Percentiles rank a stretch among this genome's conserved stretches.
phyloP scores from a whole-genome alignment of 305 asterid species.

The Stenogyne calaminthoides region DNA sequence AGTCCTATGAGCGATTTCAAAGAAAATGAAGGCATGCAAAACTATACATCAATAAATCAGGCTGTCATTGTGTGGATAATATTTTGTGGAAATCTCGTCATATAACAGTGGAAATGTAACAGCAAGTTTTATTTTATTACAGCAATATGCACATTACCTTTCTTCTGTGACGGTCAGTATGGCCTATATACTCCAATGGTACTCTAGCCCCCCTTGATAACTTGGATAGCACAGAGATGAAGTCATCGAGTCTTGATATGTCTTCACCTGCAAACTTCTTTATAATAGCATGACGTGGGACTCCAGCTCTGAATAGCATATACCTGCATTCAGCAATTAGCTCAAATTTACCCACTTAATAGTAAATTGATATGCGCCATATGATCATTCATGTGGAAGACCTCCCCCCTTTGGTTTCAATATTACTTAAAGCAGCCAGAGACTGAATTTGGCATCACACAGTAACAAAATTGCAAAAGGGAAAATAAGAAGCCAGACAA shows the following conservation, averaged over 20 bases:
- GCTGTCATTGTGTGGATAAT: background rate
- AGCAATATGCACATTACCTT: slow-evolving; percentile 54
- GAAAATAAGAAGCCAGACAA: slow-evolving; percentile 12
- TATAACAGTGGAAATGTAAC: background rate
- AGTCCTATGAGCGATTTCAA: background rate
- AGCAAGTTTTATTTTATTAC: background rate
- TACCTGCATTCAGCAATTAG: slow-evolving; percentile 54
- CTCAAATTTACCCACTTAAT: slow-evolving; percentile 20
- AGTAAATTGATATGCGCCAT: slow-evolving; percentile 9
- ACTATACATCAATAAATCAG: background rate
- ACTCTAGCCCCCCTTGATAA: slow-evolving; percentile 94
- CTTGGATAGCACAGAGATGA: slow-evolving; percentile 75
- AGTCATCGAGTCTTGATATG: slow-evolving; percentile 81
- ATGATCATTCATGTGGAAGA: slow-evolving; percentile 24
- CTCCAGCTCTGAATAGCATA: slow-evolving; percentile 96
- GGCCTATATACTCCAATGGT: slow-evolving; percentile 87
- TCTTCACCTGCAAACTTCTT: slow-evolving; percentile 97
- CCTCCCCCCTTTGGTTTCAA: slow-evolving; percentile 20
- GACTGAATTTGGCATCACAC: slow-evolving; percentile 8
- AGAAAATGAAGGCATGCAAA: background rate
- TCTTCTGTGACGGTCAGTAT: slow-evolving; percentile 92
- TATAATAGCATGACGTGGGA: slow-evolving; percentile 93
- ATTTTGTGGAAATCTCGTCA: background rate
- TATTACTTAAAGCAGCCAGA: slow-evolving; percentile 20
- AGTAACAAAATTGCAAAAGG: slow-evolving; percentile 11